phyloP scores from a whole-genome alignment of 2,329 filamentous ascomycete genomes.

The Kalmusia sp. region DNA sequence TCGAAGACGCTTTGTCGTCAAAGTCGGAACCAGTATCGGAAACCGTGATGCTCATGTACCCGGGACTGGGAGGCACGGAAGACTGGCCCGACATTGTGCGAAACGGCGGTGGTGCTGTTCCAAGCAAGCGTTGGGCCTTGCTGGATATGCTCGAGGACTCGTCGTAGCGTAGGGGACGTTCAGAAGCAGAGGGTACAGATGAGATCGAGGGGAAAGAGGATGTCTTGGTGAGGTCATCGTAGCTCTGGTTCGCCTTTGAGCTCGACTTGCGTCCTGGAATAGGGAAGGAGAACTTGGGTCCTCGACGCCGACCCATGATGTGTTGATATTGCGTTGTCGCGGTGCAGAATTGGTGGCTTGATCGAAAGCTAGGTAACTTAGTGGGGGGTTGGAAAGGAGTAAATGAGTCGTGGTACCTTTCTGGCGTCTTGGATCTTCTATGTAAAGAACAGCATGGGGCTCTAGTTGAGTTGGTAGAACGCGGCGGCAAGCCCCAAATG shows the following conservation, averaged over 20 bases:
- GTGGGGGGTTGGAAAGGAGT: conserved; percentile 20
- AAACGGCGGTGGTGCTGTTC: conserved; percentile 40
- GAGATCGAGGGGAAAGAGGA: conserved; percentile 3
- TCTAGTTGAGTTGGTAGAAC: background rate
- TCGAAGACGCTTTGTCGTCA: conserved; percentile 28
- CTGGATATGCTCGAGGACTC: conserved; percentile 12
- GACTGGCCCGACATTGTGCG: conserved; percentile 29
- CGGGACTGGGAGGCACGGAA: conserved; percentile 33
- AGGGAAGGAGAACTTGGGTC: conserved; percentile 48
- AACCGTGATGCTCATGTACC: conserved; percentile 40
- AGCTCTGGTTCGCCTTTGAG: conserved; percentile 26
- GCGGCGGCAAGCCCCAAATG: conserved; percentile 9
- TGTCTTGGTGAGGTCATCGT: conserved; percentile 16
- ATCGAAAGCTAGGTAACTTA: conserved; percentile 33
- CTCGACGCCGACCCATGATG: conserved; percentile 38
- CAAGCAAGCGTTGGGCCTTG: conserved; percentile 48
- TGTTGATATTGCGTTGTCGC: conserved; percentile 11
- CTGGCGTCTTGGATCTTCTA: conserved; percentile 10
- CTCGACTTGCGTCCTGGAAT: conserved; percentile 40
- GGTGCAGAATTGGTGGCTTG: conserved; percentile 30
- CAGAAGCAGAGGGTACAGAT: conserved; percentile 19
- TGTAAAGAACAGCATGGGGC: conserved; percentile 9
- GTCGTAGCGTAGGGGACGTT: conserved; percentile 31
- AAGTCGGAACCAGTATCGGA: conserved; percentile 38
- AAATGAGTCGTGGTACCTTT: conserved; percentile 35